Conservation (phyloP, 2,329 filamentous ascomycete species). For the Talaromyces sp. region DNA sequence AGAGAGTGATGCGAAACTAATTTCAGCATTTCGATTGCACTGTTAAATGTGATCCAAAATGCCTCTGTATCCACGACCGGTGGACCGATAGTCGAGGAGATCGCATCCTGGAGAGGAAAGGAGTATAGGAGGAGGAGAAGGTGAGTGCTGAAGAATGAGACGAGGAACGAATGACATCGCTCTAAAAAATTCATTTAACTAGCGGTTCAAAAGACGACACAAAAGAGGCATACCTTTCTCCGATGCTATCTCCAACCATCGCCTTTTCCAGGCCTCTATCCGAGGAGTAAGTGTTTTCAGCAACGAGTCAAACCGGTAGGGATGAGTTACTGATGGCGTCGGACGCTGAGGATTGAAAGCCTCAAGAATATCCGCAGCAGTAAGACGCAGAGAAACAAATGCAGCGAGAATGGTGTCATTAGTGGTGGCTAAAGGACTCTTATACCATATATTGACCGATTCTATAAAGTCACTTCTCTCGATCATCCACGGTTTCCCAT, state of each 20-base stretch:
- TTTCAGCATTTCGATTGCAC: constrained; percentile 32
- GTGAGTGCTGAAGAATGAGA: constrained; percentile 39
- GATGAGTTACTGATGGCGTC: not conserved
- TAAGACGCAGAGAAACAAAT: constrained; percentile 36
- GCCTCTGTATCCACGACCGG: constrained; percentile 26
- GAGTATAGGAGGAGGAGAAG: constrained; percentile 38
- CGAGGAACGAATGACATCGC: constrained; percentile 36
- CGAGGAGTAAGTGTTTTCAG: constrained; percentile 10
- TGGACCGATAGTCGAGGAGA: constrained; percentile 14
- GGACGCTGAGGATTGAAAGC: constrained; percentile 20
- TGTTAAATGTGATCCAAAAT: constrained; percentile 21
- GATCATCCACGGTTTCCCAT: not conserved
- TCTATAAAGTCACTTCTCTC: not conserved
- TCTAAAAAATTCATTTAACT: constrained; percentile 8
- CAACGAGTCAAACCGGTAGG: constrained; percentile 3
- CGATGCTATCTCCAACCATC: not conserved
- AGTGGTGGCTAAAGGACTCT: not conserved
- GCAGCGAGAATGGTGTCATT: constrained; percentile 36
- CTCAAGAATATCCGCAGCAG: constrained; percentile 33
- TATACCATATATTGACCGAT: not conserved
- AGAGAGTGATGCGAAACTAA: constrained; percentile 30
- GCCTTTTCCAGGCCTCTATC: constrained; percentile 11
- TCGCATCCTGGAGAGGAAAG: constrained; percentile 18
- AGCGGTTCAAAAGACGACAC: not conserved
- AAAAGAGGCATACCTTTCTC: not conserved